A percentile compares a stretch with the other conserved stretches of the same genome.
Conservation (phyloP, 1,284 basidiomycete genomes). For the Fistulinella cinereoalba region DNA sequence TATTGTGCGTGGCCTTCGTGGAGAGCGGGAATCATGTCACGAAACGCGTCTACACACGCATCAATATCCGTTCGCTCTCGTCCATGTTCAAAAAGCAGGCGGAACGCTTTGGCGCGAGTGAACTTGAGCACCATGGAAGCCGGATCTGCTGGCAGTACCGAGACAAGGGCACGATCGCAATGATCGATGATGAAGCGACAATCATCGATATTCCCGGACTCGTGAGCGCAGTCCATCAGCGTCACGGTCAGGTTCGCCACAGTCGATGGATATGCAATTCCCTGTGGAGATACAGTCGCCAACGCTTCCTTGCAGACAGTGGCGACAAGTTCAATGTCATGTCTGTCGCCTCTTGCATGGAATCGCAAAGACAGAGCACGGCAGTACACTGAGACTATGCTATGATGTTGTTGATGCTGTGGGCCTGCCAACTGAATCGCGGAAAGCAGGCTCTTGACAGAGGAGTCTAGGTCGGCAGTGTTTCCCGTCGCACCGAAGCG, state of each 20-base stretch:
- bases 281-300: slow-evolving; percentile 3
- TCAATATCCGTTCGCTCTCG: slow-evolving; percentile 18
- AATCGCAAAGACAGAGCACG: slow-evolving; percentile 16
- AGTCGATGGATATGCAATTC: not conserved
- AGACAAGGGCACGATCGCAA: slow-evolving; percentile 20
- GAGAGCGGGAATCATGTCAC: slow-evolving; percentile 13
- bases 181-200: slow-evolving; percentile 17
- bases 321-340: slow-evolving; percentile 16
- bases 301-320: slow-evolving; percentile 17
- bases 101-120: slow-evolving; percentile 19
- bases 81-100: slow-evolving; percentile 9
- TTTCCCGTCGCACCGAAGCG: slow-evolving; percentile 13
- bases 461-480: slow-evolving; percentile 14
- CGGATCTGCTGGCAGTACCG: not conserved
- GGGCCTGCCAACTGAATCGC: slow-evolving; percentile 16
- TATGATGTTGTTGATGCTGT: slow-evolving; percentile 2
- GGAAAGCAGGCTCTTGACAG: slow-evolving; percentile 15
- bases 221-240: slow-evolving; percentile 9
- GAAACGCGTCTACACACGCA: slow-evolving; percentile 13
- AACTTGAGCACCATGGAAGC: slow-evolving; percentile 7
- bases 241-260: slow-evolving; percentile 7
- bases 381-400: slow-evolving; percentile 18
- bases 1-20: slow-evolving; percentile 15
- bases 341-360: slow-evolving; percentile 11
- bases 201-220: slow-evolving; percentile 13